Conservation (phyloP, 805 yeast species). For the Wickerhamomyces silvicola region DNA sequence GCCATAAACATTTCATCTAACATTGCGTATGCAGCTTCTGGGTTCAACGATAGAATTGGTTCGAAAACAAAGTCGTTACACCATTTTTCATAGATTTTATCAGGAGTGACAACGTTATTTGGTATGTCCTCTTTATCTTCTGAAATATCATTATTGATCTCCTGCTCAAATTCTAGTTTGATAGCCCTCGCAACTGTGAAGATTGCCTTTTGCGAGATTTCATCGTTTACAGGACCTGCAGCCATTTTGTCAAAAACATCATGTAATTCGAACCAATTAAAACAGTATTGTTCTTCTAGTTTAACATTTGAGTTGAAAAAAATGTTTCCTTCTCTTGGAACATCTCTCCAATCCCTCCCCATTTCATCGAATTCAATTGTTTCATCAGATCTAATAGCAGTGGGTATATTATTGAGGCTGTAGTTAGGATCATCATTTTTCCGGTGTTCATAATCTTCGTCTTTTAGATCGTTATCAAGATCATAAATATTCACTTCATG, state of each 20-base stretch:
- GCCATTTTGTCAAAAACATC: conserved; percentile 22
- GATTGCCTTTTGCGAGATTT: conserved; percentile 34
- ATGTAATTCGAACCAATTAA: conserved; percentile 19
- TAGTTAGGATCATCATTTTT: conserved; percentile 5
- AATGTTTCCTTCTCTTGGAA: conserved; percentile 54
- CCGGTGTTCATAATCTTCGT: conserved; percentile 7
- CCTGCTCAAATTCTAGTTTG: conserved; percentile 33
- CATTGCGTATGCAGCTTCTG: conserved; percentile 45
- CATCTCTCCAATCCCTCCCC: conserved; percentile 70
- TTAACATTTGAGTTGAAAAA: conserved; percentile 20
- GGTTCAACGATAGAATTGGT: conserved; percentile 43
- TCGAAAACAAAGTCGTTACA: conserved; percentile 42
- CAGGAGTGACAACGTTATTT: conserved; percentile 36
- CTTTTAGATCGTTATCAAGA: conserved; percentile 13
- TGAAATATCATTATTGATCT: conserved; percentile 18
- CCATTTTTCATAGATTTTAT: conserved; percentile 42
- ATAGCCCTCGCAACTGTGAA: conserved; percentile 50
- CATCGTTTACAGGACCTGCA: conserved; percentile 19
- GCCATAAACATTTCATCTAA: conserved; percentile 71
- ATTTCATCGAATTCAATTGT: conserved; percentile 46
- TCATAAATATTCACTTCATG: conserved; percentile 16
- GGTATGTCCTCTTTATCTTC: conserved; percentile 19
- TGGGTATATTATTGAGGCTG: conserved; percentile 13
- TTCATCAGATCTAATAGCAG: conserved; percentile 30
- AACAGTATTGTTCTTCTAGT: conserved; percentile 10